phyloP scores from a whole-genome alignment of 2,329 filamentous ascomycete genomes.

The Pseudogymnoascus sp. region DNA sequence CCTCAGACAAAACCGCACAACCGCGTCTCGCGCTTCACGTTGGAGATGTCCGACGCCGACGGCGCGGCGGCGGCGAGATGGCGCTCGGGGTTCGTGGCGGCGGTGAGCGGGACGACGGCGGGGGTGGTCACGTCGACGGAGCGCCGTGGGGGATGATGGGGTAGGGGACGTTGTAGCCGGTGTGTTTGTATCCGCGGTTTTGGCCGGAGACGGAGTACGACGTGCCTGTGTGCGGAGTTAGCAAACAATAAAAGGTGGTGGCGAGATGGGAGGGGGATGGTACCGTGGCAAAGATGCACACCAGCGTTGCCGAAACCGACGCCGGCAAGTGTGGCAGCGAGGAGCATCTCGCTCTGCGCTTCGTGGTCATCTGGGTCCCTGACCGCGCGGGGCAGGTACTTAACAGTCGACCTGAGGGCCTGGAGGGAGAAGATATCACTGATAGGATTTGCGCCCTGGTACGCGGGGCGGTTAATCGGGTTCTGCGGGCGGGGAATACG shows the following conservation, averaged over 20 bases:
- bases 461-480: constrained; percentile 84
- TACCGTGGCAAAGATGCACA: constrained; percentile 73
- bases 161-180: constrained; percentile 70
- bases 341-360: constrained; percentile 90
- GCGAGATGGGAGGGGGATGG: too few species aligned
- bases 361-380: constrained; percentile 84
- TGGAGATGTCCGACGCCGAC: constrained; percentile 86
- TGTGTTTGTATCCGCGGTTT: constrained; percentile 83
- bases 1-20: constrained; percentile 80
- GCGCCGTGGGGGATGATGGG: constrained; percentile 89
- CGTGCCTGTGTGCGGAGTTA: constrained; percentile 55
- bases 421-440: constrained; percentile 93
- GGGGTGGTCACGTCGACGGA: constrained; percentile 91
- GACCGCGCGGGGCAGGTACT: constrained; percentile 85
- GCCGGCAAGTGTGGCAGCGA: constrained; percentile 87
- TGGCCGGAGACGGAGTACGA: constrained; percentile 95
- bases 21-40: constrained; percentile 85
- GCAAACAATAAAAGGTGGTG: too few species aligned
- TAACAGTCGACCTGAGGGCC: constrained; percentile 74
- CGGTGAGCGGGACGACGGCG: constrained; percentile 88
- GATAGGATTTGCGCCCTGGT: constrained; percentile 96
- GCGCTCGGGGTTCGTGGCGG: constrained; percentile 81
- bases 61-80: constrained; percentile 83
- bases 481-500: constrained; percentile 78
- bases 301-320: constrained; percentile 97